Evolutionary conservation across 495 filamentous ascomycete genomes (phyloP).

Genomic region (Penicillium lagena): DNA sequence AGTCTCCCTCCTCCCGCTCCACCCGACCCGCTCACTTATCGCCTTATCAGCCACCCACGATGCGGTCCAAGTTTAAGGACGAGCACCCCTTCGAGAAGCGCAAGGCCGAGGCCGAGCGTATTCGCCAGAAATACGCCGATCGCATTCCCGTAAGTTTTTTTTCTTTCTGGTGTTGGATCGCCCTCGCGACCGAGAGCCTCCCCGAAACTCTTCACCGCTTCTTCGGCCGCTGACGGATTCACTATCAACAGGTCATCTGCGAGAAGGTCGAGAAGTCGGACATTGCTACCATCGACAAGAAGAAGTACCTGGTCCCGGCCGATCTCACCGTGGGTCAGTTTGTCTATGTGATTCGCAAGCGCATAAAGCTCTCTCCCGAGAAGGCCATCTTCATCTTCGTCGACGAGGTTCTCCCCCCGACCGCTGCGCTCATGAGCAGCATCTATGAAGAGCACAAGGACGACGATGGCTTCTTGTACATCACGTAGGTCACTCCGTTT

Average conservation of each 20-base stretch:
- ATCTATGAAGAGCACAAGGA: constrained; percentile 99
- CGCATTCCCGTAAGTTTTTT: constrained; percentile 83
- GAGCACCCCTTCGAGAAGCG: constrained; percentile 99
- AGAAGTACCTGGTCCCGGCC: constrained; percentile 98
- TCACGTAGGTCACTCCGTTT: constrained; percentile 38
- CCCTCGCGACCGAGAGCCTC: too few relatives aligned
- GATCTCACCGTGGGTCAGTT: constrained; percentile 99
- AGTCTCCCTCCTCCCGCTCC: constrained; percentile 3
- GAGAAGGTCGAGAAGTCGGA: constrained; percentile 99
- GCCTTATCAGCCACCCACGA: constrained; percentile 43
- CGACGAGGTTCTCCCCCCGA: constrained; percentile 94
- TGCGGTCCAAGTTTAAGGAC: constrained; percentile 99
- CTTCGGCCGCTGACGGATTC: constrained; percentile 25
- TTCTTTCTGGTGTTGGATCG: constrained; percentile 2
- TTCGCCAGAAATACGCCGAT: constrained; percentile 97
- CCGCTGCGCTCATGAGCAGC: constrained; percentile 95
- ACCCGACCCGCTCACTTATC: constrained; percentile 21
- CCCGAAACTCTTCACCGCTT: constrained; percentile 28
- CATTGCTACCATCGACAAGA: constrained; percentile 99
- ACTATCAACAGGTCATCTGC: constrained; percentile 76
- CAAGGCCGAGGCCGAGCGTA: constrained; percentile 98
- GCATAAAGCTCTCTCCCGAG: constrained; percentile 98
- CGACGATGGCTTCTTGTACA: constrained; percentile 53
- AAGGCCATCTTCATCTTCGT: constrained; percentile 99
- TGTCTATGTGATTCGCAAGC: constrained; percentile 99